Evolutionary conservation across 495 filamentous ascomycete species (phyloP).

Genomic region (Podospora pseudocomata): DNA sequence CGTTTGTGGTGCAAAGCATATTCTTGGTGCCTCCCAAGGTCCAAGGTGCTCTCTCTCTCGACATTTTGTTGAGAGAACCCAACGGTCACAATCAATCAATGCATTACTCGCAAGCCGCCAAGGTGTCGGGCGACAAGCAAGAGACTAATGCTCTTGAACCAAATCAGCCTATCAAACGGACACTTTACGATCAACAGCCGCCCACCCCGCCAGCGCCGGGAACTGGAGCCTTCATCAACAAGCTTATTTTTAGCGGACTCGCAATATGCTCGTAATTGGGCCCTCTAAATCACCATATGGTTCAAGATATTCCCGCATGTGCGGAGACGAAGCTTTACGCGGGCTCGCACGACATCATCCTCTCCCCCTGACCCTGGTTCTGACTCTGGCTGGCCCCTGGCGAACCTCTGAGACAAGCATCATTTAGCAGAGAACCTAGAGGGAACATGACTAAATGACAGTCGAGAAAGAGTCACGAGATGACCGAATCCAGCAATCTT

Average conservation of each 20-base stretch:
- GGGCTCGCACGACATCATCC: background rate
- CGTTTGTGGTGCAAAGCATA: conserved; percentile 17
- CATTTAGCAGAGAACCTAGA: background rate
- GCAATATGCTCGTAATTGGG: conserved; percentile 19
- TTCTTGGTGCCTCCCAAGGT: conserved; percentile 17
- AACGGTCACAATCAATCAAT: background rate
- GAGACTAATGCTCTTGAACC: background rate
- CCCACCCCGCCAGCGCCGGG: conserved; percentile 20
- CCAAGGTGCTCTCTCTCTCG: background rate
- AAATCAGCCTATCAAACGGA: background rate
- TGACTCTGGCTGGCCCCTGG: background rate
- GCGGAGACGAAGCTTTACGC: conserved; percentile 20
- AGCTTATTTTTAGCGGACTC: conserved; percentile 23
- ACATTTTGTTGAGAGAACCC: background rate
- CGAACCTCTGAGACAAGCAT: background rate
- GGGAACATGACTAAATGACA: background rate
- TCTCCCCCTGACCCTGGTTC: background rate
- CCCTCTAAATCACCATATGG: conserved; percentile 8
- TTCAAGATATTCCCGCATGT: conserved; percentile 19
- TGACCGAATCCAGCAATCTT: background rate
- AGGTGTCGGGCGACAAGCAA: background rate
- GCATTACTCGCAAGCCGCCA: background rate
- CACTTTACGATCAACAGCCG: conserved; percentile 13
- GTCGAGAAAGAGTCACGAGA: background rate
- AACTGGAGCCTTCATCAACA: conserved; percentile 5